These are phyloP conservation scores for Vitis rupestris DNA, from an alignment of 164 flowering plant species.

Conservation along the genomic window DNA sequence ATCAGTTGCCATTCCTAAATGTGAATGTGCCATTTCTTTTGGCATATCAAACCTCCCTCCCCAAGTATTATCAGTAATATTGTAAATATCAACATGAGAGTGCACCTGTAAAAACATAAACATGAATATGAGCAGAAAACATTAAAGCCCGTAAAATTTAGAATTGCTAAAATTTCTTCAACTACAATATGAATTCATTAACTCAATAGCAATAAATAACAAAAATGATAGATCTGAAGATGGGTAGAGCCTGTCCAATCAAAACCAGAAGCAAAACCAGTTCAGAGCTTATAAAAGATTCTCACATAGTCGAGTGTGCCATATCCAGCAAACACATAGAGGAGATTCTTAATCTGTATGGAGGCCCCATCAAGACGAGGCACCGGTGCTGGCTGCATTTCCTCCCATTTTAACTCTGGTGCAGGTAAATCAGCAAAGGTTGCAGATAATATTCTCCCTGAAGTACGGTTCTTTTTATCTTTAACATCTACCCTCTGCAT, in stretches of 20 bases:
- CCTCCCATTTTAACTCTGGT: slow-evolving; percentile 75
- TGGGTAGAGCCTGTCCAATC: no score
- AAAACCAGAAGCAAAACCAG: not conserved
- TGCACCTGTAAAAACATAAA: slow-evolving; percentile 55
- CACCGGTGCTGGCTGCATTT: slow-evolving; percentile 78
- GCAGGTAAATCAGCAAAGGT: slow-evolving; percentile 84
- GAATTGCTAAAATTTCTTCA: no score
- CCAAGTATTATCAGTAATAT: slow-evolving; percentile 82
- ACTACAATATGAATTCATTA: no score
- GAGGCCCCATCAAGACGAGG: slow-evolving; percentile 89
- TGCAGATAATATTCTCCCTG: slow-evolving; percentile 45
- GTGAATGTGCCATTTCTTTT: slow-evolving; percentile 96
- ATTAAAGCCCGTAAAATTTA: not conserved
- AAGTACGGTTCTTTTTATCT: slow-evolving; percentile 4
- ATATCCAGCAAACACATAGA: slow-evolving; percentile 85
- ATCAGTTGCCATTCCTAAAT: slow-evolving; percentile 87
- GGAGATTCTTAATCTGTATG: slow-evolving; percentile 69
- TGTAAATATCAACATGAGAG: slow-evolving; percentile 87
- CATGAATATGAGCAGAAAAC: not conserved
- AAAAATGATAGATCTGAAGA: no score
- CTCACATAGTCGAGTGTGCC: slow-evolving; percentile 73
- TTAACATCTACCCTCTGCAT: slow-evolving; percentile 21
- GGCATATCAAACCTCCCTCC: slow-evolving; percentile 79
- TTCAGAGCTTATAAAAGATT: not conserved
- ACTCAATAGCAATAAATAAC: no score